Evolutionary conservation across 192 early-diverging fungal genomes (phyloP).

Genomic region (Hyaloraphidium curvatum): DNA sequence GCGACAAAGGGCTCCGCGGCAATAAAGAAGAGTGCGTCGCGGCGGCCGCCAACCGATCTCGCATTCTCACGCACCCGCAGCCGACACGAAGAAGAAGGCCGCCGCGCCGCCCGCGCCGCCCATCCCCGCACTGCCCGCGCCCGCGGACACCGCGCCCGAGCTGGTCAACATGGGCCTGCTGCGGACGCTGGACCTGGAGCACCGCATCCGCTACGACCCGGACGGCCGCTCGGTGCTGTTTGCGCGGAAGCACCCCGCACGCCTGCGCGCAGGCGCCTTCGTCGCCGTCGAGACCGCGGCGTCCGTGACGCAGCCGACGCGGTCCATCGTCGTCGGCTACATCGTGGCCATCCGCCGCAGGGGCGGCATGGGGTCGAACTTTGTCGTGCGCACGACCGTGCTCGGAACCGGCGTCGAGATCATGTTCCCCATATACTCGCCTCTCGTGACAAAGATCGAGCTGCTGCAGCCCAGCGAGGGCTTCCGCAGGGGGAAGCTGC

Average conservation of each 20-base stretch:
- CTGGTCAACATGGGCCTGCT: conserved; percentile 8
- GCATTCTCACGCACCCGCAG: no score
- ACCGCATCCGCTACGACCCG: conserved; percentile 19
- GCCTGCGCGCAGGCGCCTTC: conserved; percentile 24
- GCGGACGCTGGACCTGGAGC: conserved; percentile 22
- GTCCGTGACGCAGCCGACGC: conserved; percentile 19
- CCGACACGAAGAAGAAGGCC: no score
- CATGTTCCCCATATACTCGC: conserved; percentile 27
- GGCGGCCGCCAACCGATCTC: no score
- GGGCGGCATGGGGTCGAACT: conserved; percentile 24
- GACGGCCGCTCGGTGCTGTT: conserved; percentile 22
- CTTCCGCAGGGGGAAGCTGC: conserved; percentile 8
- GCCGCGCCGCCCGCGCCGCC: neutral
- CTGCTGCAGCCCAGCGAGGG: conserved; percentile 22
- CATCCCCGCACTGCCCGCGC: neutral
- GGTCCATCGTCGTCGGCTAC: conserved; percentile 26
- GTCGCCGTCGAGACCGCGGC: conserved; percentile 25
- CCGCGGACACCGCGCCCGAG: neutral
- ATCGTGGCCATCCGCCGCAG: conserved; percentile 19
- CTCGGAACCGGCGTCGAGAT: conserved; percentile 30
- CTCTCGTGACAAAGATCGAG: conserved; percentile 23
- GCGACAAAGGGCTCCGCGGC: no score
- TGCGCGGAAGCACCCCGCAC: conserved; percentile 6
- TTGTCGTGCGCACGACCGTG: conserved; percentile 24
- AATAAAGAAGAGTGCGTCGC: no score